phyloP scores from a whole-genome alignment of 805 yeast genomes.

The Torulaspora gathmanii region DNA sequence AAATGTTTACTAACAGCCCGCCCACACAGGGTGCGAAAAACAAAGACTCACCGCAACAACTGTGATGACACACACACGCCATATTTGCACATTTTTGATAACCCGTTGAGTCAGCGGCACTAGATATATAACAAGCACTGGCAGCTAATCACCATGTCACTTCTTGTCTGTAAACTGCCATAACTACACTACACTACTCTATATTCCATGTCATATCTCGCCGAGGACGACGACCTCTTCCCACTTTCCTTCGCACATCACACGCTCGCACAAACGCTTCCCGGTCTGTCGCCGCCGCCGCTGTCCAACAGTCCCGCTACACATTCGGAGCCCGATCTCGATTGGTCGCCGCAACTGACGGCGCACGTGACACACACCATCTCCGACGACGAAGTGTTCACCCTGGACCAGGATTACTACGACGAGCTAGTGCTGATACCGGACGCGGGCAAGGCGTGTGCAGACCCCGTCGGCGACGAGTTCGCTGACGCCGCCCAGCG shows the following conservation, averaged over 20 bases:
- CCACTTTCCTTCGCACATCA: conserved; percentile 2
- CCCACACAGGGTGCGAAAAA: too few relatives aligned
- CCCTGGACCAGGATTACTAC: conserved; percentile 13
- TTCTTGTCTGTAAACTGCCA: not conserved
- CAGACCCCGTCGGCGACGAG: conserved; percentile 4
- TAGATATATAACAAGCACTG: not conserved
- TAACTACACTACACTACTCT: not conserved
- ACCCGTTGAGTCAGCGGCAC: not conserved
- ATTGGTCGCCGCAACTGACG: conserved; percentile 6
- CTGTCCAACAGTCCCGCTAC: conserved; percentile 11
- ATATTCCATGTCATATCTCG: not conserved
- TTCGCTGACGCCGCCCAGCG: conserved; percentile 27
- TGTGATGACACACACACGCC: too few relatives aligned
- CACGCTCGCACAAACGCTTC: not conserved
- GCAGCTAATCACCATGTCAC: too few relatives aligned
- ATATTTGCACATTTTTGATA: not conserved
- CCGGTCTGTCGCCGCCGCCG: conserved; percentile 9
- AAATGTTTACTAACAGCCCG: too few relatives aligned
- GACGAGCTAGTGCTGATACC: not conserved
- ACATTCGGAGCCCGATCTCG: conserved; percentile 7
- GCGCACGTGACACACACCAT: conserved; percentile 9
- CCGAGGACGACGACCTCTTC: conserved; percentile 3
- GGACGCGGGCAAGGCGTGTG: not conserved
- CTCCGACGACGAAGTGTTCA: conserved; percentile 12
- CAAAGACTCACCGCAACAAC: too few relatives aligned